Conservation (phyloP, 352 stramenopile species). For the Discostella stelligera region DNA sequence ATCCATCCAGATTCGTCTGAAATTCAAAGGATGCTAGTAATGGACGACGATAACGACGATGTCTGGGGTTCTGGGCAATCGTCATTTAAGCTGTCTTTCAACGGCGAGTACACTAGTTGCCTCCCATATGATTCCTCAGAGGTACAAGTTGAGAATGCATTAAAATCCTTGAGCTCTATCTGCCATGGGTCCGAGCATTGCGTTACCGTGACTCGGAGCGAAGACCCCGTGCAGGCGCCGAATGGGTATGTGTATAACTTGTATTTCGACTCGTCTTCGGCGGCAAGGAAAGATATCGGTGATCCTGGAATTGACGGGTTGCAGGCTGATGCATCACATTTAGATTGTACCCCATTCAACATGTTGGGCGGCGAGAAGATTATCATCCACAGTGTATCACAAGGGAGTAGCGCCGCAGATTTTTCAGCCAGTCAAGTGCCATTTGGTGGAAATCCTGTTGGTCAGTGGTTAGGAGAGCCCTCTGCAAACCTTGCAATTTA, state of each 20-base stretch:
- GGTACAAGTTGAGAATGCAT: conserved; percentile 63
- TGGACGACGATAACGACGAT: conserved; percentile 48
- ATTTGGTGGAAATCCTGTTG: conserved; percentile 30
- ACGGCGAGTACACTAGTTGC: conserved; percentile 55
- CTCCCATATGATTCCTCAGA: conserved; percentile 68
- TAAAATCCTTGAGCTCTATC: conserved; percentile 52
- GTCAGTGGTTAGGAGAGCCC: conserved; percentile 50
- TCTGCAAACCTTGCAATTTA: conserved; percentile 58
- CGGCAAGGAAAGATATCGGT: conserved; percentile 32
- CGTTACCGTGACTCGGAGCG: conserved; percentile 75
- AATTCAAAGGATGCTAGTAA: conserved; percentile 73
- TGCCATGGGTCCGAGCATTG: conserved; percentile 42
- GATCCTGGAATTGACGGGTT: conserved; percentile 43
- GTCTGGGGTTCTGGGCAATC: conserved; percentile 57
- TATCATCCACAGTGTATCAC: conserved; percentile 28
- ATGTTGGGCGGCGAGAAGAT: conserved; percentile 36
- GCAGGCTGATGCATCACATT: conserved; percentile 37
- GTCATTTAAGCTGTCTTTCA: conserved; percentile 54
- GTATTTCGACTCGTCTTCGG: conserved; percentile 67
- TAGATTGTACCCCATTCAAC: conserved; percentile 52
- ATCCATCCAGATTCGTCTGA: conserved; percentile 63
- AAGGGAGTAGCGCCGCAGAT: conserved; percentile 36
- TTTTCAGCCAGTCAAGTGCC: conserved; percentile 46
- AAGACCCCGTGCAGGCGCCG: conserved; percentile 62
- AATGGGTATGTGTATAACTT: conserved; percentile 75